These are phyloP conservation scores for Ascosphaera acerosa DNA, from an alignment of 2,329 filamentous ascomycete genomes.

Conservation along the genomic window DNA sequence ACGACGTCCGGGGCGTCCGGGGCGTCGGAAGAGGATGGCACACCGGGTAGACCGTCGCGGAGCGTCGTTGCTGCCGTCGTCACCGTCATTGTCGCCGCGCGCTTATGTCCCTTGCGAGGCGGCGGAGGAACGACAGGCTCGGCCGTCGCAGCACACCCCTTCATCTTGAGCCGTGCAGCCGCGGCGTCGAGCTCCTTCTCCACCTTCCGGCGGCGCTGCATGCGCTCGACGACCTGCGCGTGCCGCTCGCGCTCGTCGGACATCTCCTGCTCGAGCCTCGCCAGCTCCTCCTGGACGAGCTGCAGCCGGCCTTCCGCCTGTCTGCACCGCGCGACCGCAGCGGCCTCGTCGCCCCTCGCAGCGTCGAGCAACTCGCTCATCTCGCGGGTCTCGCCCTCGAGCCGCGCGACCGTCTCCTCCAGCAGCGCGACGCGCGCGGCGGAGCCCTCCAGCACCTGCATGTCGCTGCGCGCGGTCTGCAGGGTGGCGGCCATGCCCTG, in stretches of 20 bases:
- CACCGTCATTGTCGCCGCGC: too few species aligned
- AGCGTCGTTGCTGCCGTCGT: constrained; percentile 38
- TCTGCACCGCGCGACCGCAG: constrained; percentile 61
- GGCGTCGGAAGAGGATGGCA: constrained; percentile 38
- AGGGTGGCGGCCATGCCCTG: constrained; percentile 52
- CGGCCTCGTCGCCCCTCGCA: constrained; percentile 49
- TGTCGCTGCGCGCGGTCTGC: constrained; percentile 48
- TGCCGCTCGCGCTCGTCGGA: constrained; percentile 59
- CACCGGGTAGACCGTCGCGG: too few species aligned
- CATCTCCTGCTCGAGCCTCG: constrained; percentile 65
- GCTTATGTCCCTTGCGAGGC: too few species aligned
- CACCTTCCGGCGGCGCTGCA: constrained; percentile 61
- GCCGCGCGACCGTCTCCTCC: constrained; percentile 50
- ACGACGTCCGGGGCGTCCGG: constrained; percentile 33
- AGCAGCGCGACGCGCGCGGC: constrained; percentile 51
- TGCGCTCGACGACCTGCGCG: constrained; percentile 50
- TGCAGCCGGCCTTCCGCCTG: constrained; percentile 56
- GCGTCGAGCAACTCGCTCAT: constrained; percentile 41
- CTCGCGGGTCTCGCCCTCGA: constrained; percentile 58
- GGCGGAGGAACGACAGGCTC: too few species aligned
- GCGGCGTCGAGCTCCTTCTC: constrained; percentile 62
- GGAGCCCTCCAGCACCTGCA: constrained; percentile 48
- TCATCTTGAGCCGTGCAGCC: constrained; percentile 54
- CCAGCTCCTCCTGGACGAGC: constrained; percentile 65
- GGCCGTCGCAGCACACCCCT: too few species aligned